Base-by-base conservation (phyloP, 331 rosid species). In the Saraca asoca region DNA sequence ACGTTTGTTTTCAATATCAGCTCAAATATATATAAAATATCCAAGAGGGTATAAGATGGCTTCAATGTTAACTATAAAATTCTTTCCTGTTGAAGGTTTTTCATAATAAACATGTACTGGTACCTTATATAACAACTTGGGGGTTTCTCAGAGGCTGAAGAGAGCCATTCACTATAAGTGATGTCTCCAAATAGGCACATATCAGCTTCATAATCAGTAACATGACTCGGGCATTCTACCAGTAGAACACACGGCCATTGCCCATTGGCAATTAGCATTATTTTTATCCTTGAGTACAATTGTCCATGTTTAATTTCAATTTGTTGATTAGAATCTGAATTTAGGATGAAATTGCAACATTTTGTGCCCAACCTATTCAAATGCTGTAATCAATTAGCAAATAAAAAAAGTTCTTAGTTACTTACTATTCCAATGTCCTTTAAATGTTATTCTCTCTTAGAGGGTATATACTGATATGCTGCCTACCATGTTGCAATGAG, bases 61-160 rank as follows among this genome's bases (percentile, higher is more conserved):
- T 39, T 10, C 11, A 9, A 0, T 10, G 11, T 39, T 1, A 1
- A 24, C 31, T 24, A 39, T 8, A 39, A 39, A 7, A 8, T 10
- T 4, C 52, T 43, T 41, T 31, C 39, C 39, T 19, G 42, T 56
- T 38, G 34, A 37, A 37, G 5, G 8, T 2, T 15, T 19, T 57
- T 63, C 58, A 50, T 43, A 35, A 49, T 51, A 64, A 62, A 15
- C 7, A 64, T 45, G 42, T 52, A 19, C 72, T 55, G n/a, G n/a
- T n/a, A n/a, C n/a, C 49, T 35, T 55, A 12, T 50, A 16, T 45
- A 56, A 15, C 69, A 51, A 43, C 20, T 5, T 11, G 39, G 5
- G 3, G 16, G 5, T 53, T 73, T 46, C 9, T 59, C 24, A 9
- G 12, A 53, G 16, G 31, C 31, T 24, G 7, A 19, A 29, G 59